Conservation (phyloP, 768 basidiomycete genomes). For the Leccinum disarticulatum region DNA sequence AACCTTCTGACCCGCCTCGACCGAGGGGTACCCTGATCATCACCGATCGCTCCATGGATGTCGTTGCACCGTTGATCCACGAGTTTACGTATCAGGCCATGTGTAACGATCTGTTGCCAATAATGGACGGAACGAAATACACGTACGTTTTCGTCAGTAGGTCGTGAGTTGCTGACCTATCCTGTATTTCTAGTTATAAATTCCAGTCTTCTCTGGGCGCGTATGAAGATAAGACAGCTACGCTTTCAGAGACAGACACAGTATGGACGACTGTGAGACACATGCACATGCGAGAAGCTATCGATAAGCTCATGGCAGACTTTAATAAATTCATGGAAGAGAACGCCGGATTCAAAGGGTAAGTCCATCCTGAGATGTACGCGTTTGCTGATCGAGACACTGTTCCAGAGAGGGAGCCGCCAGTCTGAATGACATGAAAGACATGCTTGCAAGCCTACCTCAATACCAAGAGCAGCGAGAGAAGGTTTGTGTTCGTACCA, state of each 20-base stretch:
- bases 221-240: constrained; percentile 86
- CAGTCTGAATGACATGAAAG: constrained; percentile 96
- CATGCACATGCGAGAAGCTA: constrained; percentile 98
- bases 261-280: constrained; percentile 94
- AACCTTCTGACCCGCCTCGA: constrained; percentile 54
- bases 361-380: constrained; percentile 23
- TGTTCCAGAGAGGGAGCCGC: constrained; percentile 68
- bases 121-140: constrained; percentile 84
- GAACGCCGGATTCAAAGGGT: constrained; percentile 94
- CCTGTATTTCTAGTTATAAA: constrained; percentile 63
- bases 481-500: constrained; percentile 52
- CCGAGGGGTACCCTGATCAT: constrained; percentile 83
- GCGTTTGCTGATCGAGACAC: constrained; percentile 2
- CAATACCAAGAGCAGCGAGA: constrained; percentile 96
- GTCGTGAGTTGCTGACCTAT: constrained; percentile 8
- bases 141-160: constrained; percentile 53
- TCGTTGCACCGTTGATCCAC: constrained; percentile 85
- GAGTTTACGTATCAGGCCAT: constrained; percentile 99
- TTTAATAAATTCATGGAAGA: constrained; percentile 94
- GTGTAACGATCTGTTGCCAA: constrained; percentile 90
- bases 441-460: constrained; percentile 94
- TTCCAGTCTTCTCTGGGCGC: constrained; percentile 87
- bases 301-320: constrained; percentile 94
- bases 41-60: constrained; percentile 97
- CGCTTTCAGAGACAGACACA: constrained; percentile 80